Base-by-base conservation (phyloP, 352 stramenopile species). In the Pythium folliculosum region DNA sequence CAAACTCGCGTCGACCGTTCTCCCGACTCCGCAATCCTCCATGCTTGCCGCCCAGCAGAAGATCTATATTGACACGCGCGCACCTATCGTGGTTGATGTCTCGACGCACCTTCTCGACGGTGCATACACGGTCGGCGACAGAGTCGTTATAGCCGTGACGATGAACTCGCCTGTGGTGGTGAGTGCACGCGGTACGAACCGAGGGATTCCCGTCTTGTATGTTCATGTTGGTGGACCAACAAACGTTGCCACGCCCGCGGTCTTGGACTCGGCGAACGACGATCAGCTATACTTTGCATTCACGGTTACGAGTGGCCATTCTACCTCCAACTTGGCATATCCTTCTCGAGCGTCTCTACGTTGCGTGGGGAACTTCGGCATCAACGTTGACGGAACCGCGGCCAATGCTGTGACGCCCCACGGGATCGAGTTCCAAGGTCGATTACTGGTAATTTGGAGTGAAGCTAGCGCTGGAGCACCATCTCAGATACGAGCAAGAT, bases 201-300 rank as follows among this genome's bases (percentile, higher is more conserved):
- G 32, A n/a, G 83, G 81, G 27, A 47, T 45, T 1, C 83, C 81
- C 9, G 52, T 48, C 19, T 52, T 94, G 32, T 48, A 82, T 4
- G 62, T 94, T 6, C 79, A 84, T 21, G 61, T 77, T 13, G 80
- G 81, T 9, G 75, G 54, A 30, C 63, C 4, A 47, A 71, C 16
- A 53, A 63, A 56, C 21, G 22, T 66, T 8, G 53, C 61, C 10
- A 60, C 63, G 17, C 9, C 50, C 5, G 60, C 78, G 0, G 64
- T 64, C 1, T 76, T 84, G 7, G 60, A 87, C 27, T 67, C 73
- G 27, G 72, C 56, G 7, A 77, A 84, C 30, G 70, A 77, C 27
- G 67, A 83, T 44, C 49, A 64, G 2, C 47, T 88, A 5, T 94
- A 83, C 53, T 92, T 94, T 48, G 70, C 73, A 2, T 84, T 86